Conservation (phyloP, 768 basidiomycete genomes). For the Agrocybe praecox region DNA sequence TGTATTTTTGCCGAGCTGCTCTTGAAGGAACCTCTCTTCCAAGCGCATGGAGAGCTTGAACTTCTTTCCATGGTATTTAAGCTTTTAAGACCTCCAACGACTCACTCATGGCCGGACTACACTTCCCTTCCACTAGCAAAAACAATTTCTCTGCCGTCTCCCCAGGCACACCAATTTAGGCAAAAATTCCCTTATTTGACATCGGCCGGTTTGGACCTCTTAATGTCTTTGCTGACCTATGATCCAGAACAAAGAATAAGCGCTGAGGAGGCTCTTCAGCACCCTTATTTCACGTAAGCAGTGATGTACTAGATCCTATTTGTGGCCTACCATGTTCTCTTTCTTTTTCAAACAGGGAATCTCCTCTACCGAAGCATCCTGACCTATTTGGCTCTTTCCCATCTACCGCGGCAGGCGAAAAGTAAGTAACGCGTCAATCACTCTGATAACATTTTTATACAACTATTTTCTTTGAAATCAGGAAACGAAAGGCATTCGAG, state of each 20-base stretch:
- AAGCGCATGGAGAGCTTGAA: constrained; percentile 94
- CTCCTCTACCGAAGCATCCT: constrained; percentile 94
- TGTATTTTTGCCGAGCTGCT: constrained; percentile 98
- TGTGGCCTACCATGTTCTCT: background rate
- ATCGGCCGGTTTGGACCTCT: constrained; percentile 79
- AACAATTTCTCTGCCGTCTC: constrained; percentile 72
- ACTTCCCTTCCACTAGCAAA: constrained; percentile 78
- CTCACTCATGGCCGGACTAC: constrained; percentile 86
- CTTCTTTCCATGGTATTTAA: constrained; percentile 94
- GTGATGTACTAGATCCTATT: too few species aligned
- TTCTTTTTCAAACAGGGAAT: constrained; percentile 60
- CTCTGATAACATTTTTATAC: constrained; percentile 6
- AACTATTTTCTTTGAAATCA: constrained; percentile 25
- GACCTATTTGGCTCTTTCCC: constrained; percentile 96
- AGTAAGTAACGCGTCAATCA: constrained; percentile 48
- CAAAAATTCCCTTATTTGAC: constrained; percentile 88
- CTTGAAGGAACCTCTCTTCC: constrained; percentile 94
- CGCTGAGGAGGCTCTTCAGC: constrained; percentile 87
- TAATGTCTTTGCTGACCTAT: constrained; percentile 83
- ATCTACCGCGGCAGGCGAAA: constrained; percentile 94
- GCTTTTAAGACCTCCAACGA: constrained; percentile 91
- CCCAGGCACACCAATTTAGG: constrained; percentile 75
- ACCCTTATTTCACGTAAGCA: constrained; percentile 88
- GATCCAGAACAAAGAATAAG: constrained; percentile 86
- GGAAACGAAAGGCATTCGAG: constrained; percentile 76